Conservation (phyloP, 139 green algal species). For the Tetraselmis striata region DNA sequence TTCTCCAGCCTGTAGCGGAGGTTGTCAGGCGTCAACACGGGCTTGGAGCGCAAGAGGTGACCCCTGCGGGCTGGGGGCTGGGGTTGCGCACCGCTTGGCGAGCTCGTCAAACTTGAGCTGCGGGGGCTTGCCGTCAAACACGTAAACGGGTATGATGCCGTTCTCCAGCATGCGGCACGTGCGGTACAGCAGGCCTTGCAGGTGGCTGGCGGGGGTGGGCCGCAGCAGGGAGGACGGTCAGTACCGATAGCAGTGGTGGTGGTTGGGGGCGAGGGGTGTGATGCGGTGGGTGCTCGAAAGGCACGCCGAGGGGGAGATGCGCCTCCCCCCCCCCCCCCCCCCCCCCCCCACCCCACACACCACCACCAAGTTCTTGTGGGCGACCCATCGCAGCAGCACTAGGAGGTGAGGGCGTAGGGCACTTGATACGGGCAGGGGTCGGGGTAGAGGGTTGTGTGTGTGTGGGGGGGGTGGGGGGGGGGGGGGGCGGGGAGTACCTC, state of each 20-base stretch:
- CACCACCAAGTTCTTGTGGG: no score
- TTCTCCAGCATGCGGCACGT: slow-evolving; percentile 88
- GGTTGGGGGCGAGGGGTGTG: neutral
- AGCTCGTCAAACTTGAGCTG: slow-evolving; percentile 89
- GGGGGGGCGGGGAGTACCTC: slow-evolving; percentile 35
- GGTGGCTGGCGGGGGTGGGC: slow-evolving; percentile 44
- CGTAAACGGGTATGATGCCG: slow-evolving; percentile 88
- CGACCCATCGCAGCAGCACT: no score
- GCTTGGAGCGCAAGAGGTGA: neutral
- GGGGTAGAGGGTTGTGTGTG: no score
- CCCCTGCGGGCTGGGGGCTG: neutral
- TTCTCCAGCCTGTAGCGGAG: slow-evolving; percentile 14
- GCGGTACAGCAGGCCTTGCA: slow-evolving; percentile 94
- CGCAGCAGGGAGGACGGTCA: slow-evolving; percentile 30
- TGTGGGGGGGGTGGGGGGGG: neutral
- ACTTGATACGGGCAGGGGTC: no score
- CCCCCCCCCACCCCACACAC: no score
- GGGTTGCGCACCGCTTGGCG: slow-evolving; percentile 31
- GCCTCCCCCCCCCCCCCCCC: no score
- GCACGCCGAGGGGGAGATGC: no score
- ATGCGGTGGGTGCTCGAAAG: neutral
- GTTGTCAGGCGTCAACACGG: no score
- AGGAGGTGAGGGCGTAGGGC: no score
- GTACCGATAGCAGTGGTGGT: neutral
- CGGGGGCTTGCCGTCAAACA: slow-evolving; percentile 97